Percentiles rank a stretch among this genome's conserved stretches.
These are phyloP conservation scores for Phytopythium cucurbitacearum DNA, from an alignment of 352 stramenopile species.

Conservation along the genomic window DNA sequence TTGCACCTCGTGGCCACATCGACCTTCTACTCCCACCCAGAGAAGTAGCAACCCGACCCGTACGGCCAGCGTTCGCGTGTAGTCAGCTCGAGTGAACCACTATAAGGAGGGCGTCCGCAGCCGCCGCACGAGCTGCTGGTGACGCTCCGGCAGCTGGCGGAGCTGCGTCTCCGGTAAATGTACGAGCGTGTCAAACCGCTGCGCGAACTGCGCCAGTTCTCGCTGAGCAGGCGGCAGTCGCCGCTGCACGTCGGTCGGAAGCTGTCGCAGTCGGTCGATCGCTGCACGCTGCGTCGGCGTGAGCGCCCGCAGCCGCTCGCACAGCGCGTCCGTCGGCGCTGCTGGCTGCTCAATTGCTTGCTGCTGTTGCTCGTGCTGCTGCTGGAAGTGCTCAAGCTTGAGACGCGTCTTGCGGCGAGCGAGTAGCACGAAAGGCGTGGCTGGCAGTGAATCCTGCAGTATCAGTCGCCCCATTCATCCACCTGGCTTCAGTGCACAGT, in stretches of 20 bases:
- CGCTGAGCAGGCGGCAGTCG: conserved; percentile 30
- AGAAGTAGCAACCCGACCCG: not conserved
- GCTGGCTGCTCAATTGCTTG: not conserved
- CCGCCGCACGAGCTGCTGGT: conserved; percentile 38
- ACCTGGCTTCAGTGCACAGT: too few species aligned
- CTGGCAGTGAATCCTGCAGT: conserved; percentile 31
- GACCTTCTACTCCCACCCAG: conserved; percentile 43
- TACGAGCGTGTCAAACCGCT: conserved; percentile 40
- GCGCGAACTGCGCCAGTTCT: conserved; percentile 53
- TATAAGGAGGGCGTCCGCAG: conserved; percentile 9
- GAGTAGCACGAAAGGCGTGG: conserved; percentile 49
- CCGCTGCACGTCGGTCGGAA: conserved; percentile 29
- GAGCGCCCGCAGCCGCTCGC: conserved; percentile 15
- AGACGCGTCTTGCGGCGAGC: conserved; percentile 35
- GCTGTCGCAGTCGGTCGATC: conserved; percentile 30
- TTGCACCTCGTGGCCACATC: conserved; percentile 25
- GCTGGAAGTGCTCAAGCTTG: conserved; percentile 38
- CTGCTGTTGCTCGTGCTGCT: conserved; percentile 8
- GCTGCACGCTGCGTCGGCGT: conserved; percentile 28
- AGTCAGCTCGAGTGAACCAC: too few species aligned
- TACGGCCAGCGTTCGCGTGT: too few species aligned
- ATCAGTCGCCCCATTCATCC: not conserved
- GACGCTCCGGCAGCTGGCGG: conserved; percentile 23
- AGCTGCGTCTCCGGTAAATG: conserved; percentile 27
- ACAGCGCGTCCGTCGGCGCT: conserved; percentile 6